Conservation (phyloP, 2,329 filamentous ascomycete genomes). For the Penicillium olsonii region DNA sequence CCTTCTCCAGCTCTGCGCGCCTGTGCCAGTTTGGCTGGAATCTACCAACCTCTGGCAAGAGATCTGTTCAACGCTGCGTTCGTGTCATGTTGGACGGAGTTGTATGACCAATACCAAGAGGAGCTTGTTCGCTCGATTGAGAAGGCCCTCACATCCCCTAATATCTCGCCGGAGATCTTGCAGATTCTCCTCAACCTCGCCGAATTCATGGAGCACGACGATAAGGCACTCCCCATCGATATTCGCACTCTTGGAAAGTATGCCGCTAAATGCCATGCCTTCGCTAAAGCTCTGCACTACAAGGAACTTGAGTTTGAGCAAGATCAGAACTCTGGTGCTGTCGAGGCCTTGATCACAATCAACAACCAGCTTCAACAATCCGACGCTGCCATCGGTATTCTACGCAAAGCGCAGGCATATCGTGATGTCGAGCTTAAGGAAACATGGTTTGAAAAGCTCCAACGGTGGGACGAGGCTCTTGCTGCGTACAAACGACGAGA, state of each 20-base stretch:
- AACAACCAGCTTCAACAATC: conserved; percentile 99
- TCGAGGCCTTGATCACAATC: conserved; percentile 97
- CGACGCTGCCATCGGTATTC: conserved; percentile 95
- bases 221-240: conserved; percentile 96
- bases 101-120: conserved; percentile 96
- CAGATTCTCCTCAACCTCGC: conserved; percentile 93
- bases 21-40: conserved; percentile 85
- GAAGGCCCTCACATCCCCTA: conserved; percentile 88
- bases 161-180: conserved; percentile 92
- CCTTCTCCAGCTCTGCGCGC: conserved; percentile 93
- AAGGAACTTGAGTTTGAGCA: conserved; percentile 98
- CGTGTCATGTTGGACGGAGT: conserved; percentile 96
- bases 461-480: conserved; percentile 96
- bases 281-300: conserved; percentile 96
- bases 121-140: conserved; percentile 96
- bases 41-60: conserved; percentile 86
- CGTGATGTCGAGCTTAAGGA: conserved; percentile 95
- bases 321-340: conserved; percentile 91
- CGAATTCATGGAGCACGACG: conserved; percentile 99
- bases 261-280: conserved; percentile 94
- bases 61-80: conserved; percentile 99
- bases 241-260: conserved; percentile 92
- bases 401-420: conserved; percentile 93
- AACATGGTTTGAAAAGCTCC: conserved; percentile 98
- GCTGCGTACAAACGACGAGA: conserved; percentile 89